Evolutionary conservation across 495 filamentous ascomycete genomes (phyloP).

Genomic region (Darksidea phi): DNA sequence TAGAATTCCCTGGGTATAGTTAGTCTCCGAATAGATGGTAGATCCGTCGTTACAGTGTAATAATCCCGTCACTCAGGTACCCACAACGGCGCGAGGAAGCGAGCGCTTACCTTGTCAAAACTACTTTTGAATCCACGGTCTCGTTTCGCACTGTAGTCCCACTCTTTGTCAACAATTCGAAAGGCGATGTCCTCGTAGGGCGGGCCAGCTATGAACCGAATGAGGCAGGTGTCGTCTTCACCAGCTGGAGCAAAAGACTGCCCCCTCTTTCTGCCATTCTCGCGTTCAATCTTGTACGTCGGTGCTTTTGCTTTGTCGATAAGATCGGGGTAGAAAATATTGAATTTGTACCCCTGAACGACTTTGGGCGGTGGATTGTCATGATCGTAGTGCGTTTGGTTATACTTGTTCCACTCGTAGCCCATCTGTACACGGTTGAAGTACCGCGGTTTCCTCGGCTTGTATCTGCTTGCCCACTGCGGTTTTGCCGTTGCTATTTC

Average conservation of each 20-base stretch:
- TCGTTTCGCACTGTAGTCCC: slow-evolving; percentile 95
- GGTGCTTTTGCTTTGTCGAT: slow-evolving; percentile 94
- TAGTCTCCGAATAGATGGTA: slow-evolving; percentile 29
- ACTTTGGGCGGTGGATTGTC: slow-evolving; percentile 98
- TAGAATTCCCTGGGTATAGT: slow-evolving; percentile 71
- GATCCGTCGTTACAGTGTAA: slow-evolving; percentile 2
- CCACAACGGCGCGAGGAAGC: background rate
- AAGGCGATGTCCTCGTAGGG: slow-evolving; percentile 98
- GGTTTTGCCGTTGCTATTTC: slow-evolving; percentile 66
- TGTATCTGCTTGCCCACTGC: slow-evolving; percentile 85
- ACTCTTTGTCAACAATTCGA: slow-evolving; percentile 96
- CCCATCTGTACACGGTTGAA: slow-evolving; percentile 99
- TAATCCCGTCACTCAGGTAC: slow-evolving; percentile 1
- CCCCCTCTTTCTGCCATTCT: slow-evolving; percentile 81
- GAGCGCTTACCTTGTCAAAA: slow-evolving; percentile 83
- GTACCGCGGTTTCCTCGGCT: slow-evolving; percentile 90
- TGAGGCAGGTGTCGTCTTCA: slow-evolving; percentile 95
- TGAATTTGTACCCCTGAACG: slow-evolving; percentile 98
- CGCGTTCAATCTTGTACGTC: slow-evolving; percentile 91
- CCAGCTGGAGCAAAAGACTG: slow-evolving; percentile 95
- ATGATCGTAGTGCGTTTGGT: slow-evolving; percentile 99
- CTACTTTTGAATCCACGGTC: slow-evolving; percentile 94
- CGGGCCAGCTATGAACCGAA: slow-evolving; percentile 91
- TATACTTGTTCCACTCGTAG: slow-evolving; percentile 99
- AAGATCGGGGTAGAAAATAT: slow-evolving; percentile 98